Conservation (phyloP, 2,329 filamentous ascomycete genomes). For the Hypocrella siamensis region DNA sequence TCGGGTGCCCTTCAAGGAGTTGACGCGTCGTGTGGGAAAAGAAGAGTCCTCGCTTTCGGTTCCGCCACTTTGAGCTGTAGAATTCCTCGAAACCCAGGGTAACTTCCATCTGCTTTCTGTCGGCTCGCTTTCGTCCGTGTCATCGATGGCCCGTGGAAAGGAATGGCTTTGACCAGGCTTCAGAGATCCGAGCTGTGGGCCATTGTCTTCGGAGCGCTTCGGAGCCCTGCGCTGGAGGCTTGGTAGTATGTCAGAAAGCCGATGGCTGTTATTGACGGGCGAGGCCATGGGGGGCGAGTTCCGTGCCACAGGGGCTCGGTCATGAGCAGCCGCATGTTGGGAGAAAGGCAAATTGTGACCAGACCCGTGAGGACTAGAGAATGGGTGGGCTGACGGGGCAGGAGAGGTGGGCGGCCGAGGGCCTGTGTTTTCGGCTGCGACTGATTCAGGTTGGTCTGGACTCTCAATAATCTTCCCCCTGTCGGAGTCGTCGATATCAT, state of each 20-base stretch:
- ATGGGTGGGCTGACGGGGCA: constrained; percentile 35
- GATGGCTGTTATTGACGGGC: constrained; percentile 13
- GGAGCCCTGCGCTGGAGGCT: constrained; percentile 40
- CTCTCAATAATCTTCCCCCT: constrained; percentile 25
- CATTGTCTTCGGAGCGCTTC: constrained; percentile 35
- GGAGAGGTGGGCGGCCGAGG: constrained; percentile 48
- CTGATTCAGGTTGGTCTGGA: constrained; percentile 17
- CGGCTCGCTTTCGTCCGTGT: constrained; percentile 38
- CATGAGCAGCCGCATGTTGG: constrained; percentile 29
- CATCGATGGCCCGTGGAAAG: constrained; percentile 48
- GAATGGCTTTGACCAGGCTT: constrained; percentile 64
- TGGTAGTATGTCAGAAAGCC: constrained; percentile 39
- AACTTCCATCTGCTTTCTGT: constrained; percentile 37
- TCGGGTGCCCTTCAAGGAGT: constrained; percentile 34
- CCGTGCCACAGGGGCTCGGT: constrained; percentile 23
- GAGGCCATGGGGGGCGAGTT: constrained; percentile 23
- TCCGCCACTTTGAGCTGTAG: constrained; percentile 25
- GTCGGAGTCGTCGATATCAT: constrained; percentile 40
- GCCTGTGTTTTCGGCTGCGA: constrained; percentile 20
- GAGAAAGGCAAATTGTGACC: constrained; percentile 41
- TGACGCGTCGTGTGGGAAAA: constrained; percentile 26
- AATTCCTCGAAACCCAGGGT: constrained; percentile 42
- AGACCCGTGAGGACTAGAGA: constrained; percentile 48
- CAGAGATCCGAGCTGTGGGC: constrained; percentile 51
- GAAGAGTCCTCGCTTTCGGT: constrained; percentile 14